Conservation (phyloP, 768 basidiomycete species). For the Mycena polygramma region DNA sequence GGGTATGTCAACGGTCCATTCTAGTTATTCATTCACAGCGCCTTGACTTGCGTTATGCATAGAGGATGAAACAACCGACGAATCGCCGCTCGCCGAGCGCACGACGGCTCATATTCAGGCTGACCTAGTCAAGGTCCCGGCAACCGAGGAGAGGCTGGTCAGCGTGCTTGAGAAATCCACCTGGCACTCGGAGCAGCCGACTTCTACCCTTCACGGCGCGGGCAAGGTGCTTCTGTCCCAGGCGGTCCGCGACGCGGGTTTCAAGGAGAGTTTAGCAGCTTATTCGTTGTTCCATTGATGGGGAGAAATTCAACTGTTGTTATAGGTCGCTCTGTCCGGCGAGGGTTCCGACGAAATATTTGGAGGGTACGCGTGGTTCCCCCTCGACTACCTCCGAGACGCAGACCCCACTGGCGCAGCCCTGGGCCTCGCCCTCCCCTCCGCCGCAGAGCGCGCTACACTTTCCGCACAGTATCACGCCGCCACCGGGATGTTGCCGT, state of each 20-base stretch:
- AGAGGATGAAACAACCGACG: conserved; percentile 29
- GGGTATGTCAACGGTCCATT: conserved; percentile 4
- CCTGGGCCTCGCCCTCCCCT: conserved; percentile 16
- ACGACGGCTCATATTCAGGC: conserved; percentile 28
- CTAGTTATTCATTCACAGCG: neutral
- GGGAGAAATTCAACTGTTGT: neutral
- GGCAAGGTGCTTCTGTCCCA: conserved; percentile 37
- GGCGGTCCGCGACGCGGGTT: conserved; percentile 29
- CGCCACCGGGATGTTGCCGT: neutral
- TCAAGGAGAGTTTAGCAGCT: no score
- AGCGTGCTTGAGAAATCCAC: conserved; percentile 28
- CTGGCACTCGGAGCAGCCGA: conserved; percentile 34
- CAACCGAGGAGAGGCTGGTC: conserved; percentile 24
- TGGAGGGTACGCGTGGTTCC: conserved; percentile 8
- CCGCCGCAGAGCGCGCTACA: conserved; percentile 8
- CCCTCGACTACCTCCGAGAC: neutral
- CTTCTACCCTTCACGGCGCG: conserved; percentile 29
- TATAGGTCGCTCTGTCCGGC: conserved; percentile 10
- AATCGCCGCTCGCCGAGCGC: conserved; percentile 23
- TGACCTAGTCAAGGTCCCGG: conserved; percentile 19
- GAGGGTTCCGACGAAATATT: conserved; percentile 26
- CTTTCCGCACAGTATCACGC: neutral
- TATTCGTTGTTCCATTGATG: neutral
- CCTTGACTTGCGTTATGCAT: no score
- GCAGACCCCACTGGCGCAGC: neutral